Base-by-base conservation (phyloP, 306 rosid species). In the Quercus ilex region DNA sequence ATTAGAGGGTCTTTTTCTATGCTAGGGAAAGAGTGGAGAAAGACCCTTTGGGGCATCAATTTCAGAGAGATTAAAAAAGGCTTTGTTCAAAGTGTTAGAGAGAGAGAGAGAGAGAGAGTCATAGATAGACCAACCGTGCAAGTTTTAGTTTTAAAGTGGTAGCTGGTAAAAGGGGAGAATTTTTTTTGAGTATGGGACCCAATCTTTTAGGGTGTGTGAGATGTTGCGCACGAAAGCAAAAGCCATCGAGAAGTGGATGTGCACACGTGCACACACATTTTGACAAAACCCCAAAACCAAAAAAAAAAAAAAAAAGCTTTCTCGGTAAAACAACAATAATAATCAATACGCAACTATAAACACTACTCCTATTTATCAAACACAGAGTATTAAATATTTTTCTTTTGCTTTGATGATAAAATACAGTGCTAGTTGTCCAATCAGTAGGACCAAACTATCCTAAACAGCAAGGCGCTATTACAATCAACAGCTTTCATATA, bases 241-340 rank as follows among this genome's bases (percentile, higher is more conserved):
- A 83, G 65, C 83, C 89, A 52, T 83, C 83, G 69, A 55, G 81
- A 80, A 55, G 55, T 41, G 80, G 73, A 49, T 80, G 76, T 68
- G 89, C 96, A 83, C 93, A 89, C 93, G 96, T 89, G 96, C 93
- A 82, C 75, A 41, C 77, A 19, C 71, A 49, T 74, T 74, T 74
- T 30, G 62, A 59, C 46, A 28, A 8, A 38, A n/a, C 13, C 2
- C 3, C 5, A 6, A 5, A 12, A 15, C 13, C 23, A 23, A 23
- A 23, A 23, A 17, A 41, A 21, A 4, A 12, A 15, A 18, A 28
- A 43, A 30, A 33, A 33, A 20, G 53, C 25, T 69, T 69, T 21
- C 41, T 20, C 52, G 52, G 72, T 67, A 35, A 67, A 3, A 19
- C 72, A 19, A 53, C 17, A 17, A 28, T 52, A 41, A 41, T 41